These are phyloP conservation scores for Globisporangium echinulatum DNA, from an alignment of 352 stramenopile species.

Conservation along the genomic window DNA sequence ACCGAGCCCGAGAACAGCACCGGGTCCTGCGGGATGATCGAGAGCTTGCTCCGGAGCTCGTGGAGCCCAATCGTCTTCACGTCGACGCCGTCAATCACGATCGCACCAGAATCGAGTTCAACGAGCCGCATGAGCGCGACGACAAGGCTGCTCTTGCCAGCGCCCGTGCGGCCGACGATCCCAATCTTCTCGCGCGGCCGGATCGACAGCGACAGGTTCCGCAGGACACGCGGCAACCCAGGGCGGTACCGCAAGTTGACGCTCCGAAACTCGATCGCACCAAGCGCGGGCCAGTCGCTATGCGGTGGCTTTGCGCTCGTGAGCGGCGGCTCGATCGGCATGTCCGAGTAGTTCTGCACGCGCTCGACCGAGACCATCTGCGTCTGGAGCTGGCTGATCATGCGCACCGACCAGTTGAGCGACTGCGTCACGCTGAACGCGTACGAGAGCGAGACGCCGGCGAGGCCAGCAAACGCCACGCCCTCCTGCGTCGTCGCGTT, in stretches of 20 bases:
- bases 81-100: constrained; percentile 57
- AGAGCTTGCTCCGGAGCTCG: constrained; percentile 41
- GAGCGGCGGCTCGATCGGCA: constrained; percentile 71
- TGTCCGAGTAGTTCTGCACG: constrained; percentile 62
- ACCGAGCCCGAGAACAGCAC: constrained; percentile 92
- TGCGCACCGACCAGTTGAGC: constrained; percentile 71
- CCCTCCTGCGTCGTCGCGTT: constrained; percentile 29
- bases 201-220: constrained; percentile 59
- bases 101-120: constrained; percentile 49
- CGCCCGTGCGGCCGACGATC: constrained; percentile 57
- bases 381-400: constrained; percentile 71
- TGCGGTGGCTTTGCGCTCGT: constrained; percentile 50
- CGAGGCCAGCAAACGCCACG: constrained; percentile 45
- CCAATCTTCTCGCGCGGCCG: constrained; percentile 62
- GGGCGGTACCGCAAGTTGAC: constrained; percentile 83
- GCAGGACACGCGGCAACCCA: constrained; percentile 31
- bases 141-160: constrained; percentile 78
- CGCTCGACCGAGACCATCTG: constrained; percentile 77
- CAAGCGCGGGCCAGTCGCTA: constrained; percentile 62
- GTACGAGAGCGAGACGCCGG: constrained; percentile 70
- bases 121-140: constrained; percentile 79
- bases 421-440: constrained; percentile 74
- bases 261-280: constrained; percentile 69
- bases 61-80: constrained; percentile 43
- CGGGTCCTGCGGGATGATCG: constrained; percentile 94